These are phyloP conservation scores for Aspergillus ochraceus DNA, from an alignment of 2,329 filamentous ascomycete genomes.

Conservation along the genomic window DNA sequence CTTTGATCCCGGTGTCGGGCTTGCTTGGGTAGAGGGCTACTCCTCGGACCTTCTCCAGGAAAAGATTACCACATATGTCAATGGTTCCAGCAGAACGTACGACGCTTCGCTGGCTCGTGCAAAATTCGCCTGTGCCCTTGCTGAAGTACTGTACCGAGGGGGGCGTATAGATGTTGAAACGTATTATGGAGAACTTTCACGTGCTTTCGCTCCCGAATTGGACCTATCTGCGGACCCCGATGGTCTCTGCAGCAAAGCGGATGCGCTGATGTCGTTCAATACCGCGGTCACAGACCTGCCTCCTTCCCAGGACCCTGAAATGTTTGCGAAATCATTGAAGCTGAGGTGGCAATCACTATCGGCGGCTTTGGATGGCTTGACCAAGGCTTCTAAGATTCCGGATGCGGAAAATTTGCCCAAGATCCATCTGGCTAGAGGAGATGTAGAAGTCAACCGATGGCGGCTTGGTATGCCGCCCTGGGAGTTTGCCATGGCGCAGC, in stretches of 20 bases:
- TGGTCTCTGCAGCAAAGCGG: conserved; percentile 56
- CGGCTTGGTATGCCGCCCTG: conserved; percentile 50
- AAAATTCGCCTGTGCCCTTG: conserved; percentile 57
- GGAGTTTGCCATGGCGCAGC: conserved; percentile 42
- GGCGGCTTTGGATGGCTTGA: conserved; percentile 51
- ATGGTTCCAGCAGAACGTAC: conserved; percentile 45
- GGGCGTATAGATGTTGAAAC: conserved; percentile 51
- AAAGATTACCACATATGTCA: conserved; percentile 56
- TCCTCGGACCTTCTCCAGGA: conserved; percentile 54
- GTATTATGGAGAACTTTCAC: conserved; percentile 50
- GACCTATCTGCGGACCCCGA: conserved; percentile 48
- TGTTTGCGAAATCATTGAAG: conserved; percentile 29
- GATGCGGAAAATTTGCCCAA: conserved; percentile 51
- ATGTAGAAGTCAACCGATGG: conserved; percentile 56
- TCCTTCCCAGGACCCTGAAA: conserved; percentile 27
- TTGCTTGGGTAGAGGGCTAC: conserved; percentile 61
- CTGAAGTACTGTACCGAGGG: conserved; percentile 58
- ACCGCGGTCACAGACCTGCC: conserved; percentile 44
- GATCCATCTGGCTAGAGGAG: conserved; percentile 56
- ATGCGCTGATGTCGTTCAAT: conserved; percentile 57
- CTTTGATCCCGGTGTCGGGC: conserved; percentile 41
- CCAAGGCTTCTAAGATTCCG: conserved; percentile 53
- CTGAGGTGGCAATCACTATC: conserved; percentile 56
- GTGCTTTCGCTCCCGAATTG: conserved; percentile 42
- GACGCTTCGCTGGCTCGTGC: conserved; percentile 58